Conservation (phyloP, 176 grass and related monocot genomes). For the Thinopyrum elongatum region DNA sequence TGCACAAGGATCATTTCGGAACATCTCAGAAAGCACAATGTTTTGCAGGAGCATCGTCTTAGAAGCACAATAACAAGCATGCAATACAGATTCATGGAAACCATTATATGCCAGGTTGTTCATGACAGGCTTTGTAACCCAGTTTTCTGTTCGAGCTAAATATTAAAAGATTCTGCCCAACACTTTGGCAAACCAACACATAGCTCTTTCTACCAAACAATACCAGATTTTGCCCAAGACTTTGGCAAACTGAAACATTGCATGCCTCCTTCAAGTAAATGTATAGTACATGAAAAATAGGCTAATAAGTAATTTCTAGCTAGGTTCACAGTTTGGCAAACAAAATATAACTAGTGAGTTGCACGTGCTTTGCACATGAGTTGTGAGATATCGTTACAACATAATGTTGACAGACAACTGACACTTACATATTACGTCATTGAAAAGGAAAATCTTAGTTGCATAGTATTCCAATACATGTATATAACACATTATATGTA, state of each 20-base stretch:
- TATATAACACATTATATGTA: too few species aligned
- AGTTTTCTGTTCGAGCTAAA: not conserved
- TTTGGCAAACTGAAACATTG: not conserved
- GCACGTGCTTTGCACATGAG: too few species aligned
- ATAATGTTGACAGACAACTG: too few species aligned
- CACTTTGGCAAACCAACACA: not conserved
- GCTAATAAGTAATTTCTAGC: too few species aligned
- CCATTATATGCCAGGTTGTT: not conserved
- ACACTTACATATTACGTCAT: too few species aligned
- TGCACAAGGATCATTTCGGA: not conserved
- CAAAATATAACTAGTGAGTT: too few species aligned
- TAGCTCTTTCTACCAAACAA: not conserved
- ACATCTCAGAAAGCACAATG: not conserved
- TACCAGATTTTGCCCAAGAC: not conserved
- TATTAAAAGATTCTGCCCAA: not conserved
- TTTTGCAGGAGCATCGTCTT: not conserved
- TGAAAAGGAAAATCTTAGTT: too few species aligned
- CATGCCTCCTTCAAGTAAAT: not conserved
- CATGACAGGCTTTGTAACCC: not conserved
- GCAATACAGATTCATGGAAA: not conserved
- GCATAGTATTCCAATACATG: too few species aligned
- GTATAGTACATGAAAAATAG: too few species aligned
- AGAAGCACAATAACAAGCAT: not conserved
- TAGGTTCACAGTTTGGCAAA: too few species aligned
- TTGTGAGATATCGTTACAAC: too few species aligned